Conservation (phyloP, 1,284 basidiomycete species). For the Athelia psychrophila region DNA sequence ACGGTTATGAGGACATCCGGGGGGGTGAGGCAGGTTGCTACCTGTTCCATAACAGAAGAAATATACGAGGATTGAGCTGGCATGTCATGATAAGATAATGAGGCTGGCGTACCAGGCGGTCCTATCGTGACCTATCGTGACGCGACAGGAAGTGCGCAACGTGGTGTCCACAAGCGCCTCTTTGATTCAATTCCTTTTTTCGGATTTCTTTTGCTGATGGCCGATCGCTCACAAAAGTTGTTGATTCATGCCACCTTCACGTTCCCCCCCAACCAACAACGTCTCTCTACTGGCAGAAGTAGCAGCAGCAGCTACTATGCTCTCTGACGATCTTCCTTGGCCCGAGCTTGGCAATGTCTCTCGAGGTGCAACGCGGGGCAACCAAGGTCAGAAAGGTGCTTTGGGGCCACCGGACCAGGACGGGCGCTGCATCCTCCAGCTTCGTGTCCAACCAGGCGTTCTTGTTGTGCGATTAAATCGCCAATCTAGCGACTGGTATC, state of each 20-base stretch:
- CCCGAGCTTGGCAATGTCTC: conserved; percentile 81
- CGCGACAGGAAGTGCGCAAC: no score
- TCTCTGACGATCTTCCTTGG: conserved; percentile 73
- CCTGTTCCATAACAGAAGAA: no score
- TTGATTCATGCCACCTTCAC: conserved; percentile 18
- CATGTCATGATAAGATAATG: no score
- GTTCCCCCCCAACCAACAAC: conserved; percentile 14
- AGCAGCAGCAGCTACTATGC: not conserved
- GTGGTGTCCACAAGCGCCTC: no score
- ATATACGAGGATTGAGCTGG: no score
- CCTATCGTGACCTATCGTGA: no score
- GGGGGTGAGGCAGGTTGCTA: no score
- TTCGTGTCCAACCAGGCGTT: conserved; percentile 77
- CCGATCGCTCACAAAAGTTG: conserved; percentile 14
- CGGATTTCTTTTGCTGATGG: no score
- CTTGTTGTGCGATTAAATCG: conserved; percentile 69
- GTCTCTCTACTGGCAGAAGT: conserved; percentile 12
- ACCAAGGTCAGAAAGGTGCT: conserved; percentile 79
- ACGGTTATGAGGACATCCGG: no score
- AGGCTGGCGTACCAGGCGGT: no score
- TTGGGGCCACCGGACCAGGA: conserved; percentile 65
- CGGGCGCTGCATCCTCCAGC: conserved; percentile 66
- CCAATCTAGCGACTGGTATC: conserved; percentile 77
- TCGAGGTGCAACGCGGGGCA: conserved; percentile 76
- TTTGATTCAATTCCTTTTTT: no score